Evolutionary conservation across 2,329 filamentous ascomycete species (phyloP).

Genomic region (Monilinia aucupariae): DNA sequence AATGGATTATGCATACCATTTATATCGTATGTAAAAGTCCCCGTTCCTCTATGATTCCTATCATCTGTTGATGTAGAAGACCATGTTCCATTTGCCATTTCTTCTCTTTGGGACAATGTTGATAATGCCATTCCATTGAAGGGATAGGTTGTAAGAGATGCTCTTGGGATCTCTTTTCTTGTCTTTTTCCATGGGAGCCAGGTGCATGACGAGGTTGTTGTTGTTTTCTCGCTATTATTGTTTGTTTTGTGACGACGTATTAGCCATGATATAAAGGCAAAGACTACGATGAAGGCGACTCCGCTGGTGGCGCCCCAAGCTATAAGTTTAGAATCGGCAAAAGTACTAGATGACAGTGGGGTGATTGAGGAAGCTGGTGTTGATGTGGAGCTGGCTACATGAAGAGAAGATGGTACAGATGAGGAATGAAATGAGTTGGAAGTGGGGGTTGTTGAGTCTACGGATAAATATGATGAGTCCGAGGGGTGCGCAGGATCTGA

Average conservation of each 20-base stretch:
- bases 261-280: not conserved
- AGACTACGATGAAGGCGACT: not conserved
- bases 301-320: not conserved
- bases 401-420: not conserved
- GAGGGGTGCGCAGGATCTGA: not conserved
- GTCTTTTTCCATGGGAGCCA: constrained; percentile 1
- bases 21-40: not conserved
- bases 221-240: not conserved
- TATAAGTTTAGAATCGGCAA: not conserved
- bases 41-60: not conserved
- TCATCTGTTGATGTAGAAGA: not conserved
- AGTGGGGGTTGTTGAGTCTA: not conserved
- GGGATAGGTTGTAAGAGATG: not conserved
- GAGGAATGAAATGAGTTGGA: not conserved
- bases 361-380: not conserved
- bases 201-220: not conserved
- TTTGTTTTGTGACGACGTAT: not conserved
- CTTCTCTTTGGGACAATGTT: not conserved
- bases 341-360: not conserved
- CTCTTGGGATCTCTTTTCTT: not conserved
- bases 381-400: not conserved
- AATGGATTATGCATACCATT: not conserved
- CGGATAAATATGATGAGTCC: not conserved
- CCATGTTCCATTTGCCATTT: not conserved
- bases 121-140: not conserved